phyloP scores from a whole-genome alignment of 78 protist species.

The Dictyostelium brefeldianum region DNA sequence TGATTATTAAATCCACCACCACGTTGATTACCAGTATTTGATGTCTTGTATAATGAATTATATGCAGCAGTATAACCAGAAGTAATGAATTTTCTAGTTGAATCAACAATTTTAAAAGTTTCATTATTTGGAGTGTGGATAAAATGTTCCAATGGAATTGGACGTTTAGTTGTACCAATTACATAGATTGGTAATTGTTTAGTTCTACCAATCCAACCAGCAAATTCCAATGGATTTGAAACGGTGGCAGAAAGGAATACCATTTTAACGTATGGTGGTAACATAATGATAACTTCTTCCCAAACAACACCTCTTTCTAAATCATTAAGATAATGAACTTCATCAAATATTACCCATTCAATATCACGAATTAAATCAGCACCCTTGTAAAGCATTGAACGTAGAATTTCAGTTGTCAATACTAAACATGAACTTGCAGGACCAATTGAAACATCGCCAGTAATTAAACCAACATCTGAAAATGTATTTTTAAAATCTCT shows the following conservation, averaged over 20 bases:
- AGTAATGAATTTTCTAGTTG: conserved; percentile 23
- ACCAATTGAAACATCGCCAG: conserved; percentile 96
- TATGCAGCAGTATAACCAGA: conserved; percentile 46
- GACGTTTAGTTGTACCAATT: conserved; percentile 92
- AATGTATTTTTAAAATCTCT: conserved; percentile 90
- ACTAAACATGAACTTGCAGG: conserved; percentile 95
- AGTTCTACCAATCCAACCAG: conserved; percentile 96
- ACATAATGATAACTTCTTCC: conserved; percentile 97
- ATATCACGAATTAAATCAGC: conserved; percentile 94
- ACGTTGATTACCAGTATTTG: background rate
- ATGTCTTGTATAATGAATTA: conserved; percentile 14
- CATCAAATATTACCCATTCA: conserved; percentile 97
- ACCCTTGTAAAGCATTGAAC: conserved; percentile 94
- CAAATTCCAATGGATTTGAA: conserved; percentile 95
- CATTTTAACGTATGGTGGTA: conserved; percentile 91
- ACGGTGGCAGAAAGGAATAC: conserved; percentile 97
- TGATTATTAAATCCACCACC: conserved; percentile 1
- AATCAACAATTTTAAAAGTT: conserved; percentile 70
- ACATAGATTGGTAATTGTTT: conserved; percentile 83
- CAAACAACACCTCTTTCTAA: conserved; percentile 97
- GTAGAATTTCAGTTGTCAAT: conserved; percentile 98
- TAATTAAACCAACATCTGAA: conserved; percentile 95
- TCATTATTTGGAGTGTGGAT: conserved; percentile 74
- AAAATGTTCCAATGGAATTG: conserved; percentile 96
- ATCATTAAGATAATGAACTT: conserved; percentile 94